Evolutionary conservation across 2,329 filamentous ascomycete species (phyloP).

Genomic region (Ophiostoma novo-ulmi): DNA sequence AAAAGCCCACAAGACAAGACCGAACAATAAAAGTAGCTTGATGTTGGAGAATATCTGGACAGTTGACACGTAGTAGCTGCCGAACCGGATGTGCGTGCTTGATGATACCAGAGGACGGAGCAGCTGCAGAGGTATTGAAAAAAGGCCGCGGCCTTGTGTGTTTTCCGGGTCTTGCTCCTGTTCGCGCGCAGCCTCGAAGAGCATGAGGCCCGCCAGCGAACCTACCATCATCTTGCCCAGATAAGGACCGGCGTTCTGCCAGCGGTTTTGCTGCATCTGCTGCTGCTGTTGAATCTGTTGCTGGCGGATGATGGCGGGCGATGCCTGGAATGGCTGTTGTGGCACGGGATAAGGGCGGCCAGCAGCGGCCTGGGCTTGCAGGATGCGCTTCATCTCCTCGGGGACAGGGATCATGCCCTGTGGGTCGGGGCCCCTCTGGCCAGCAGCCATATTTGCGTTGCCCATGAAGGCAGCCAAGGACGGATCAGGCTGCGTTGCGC

Average conservation of each 20-base stretch:
- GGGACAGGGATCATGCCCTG: slow-evolving; percentile 62
- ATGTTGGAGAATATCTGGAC: slow-evolving; percentile 46
- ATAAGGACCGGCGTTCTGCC: slow-evolving; percentile 52
- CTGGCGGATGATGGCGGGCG: slow-evolving; percentile 47
- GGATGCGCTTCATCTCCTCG: slow-evolving; percentile 59
- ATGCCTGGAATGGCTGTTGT: slow-evolving; percentile 37
- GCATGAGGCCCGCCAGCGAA: slow-evolving; percentile 85
- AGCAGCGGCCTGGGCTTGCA: slow-evolving; percentile 52
- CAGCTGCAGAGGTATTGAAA: slow-evolving; percentile 54
- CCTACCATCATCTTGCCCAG: slow-evolving; percentile 84
- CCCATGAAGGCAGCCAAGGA: slow-evolving; percentile 36
- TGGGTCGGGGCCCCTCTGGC: slow-evolving; percentile 36
- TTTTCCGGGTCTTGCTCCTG: slow-evolving; percentile 60
- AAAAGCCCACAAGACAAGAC: slow-evolving; percentile 51
- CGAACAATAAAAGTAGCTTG: slow-evolving; percentile 49
- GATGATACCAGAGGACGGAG: slow-evolving; percentile 44
- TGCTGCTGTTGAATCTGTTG: slow-evolving; percentile 53
- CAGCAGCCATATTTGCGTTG: slow-evolving; percentile 42
- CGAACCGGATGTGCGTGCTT: slow-evolving; percentile 44
- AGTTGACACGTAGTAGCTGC: slow-evolving; percentile 48
- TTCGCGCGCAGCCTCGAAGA: slow-evolving; percentile 72
- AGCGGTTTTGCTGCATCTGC: slow-evolving; percentile 48
- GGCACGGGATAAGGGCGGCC: slow-evolving; percentile 49
- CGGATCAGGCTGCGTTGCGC: slow-evolving; percentile 37
- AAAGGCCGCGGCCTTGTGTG: slow-evolving; percentile 61